Conservation (phyloP, 2,329 filamentous ascomycete genomes). For the Monosporascus cannonballus region DNA sequence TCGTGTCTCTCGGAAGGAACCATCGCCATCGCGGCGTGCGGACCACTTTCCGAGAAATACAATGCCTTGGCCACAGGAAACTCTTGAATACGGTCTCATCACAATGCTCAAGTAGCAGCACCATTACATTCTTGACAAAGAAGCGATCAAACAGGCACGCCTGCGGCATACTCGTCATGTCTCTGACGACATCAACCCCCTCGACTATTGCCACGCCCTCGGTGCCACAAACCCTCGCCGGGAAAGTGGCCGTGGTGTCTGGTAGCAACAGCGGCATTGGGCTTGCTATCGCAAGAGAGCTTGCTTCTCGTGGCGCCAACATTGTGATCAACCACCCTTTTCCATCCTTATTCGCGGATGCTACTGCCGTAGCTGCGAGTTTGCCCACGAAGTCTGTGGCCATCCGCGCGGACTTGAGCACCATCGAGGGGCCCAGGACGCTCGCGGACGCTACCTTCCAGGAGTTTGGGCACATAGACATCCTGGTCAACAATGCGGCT, state of each 20-base stretch:
- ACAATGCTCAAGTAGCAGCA: too few relatives aligned
- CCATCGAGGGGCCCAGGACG: constrained; percentile 26
- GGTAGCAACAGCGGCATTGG: constrained; percentile 40
- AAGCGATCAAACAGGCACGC: too few relatives aligned
- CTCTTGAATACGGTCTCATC: too few relatives aligned
- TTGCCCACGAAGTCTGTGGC: constrained; percentile 21
- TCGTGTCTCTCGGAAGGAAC: too few relatives aligned
- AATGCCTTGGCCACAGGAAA: too few relatives aligned
- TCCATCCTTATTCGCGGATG: constrained; percentile 19
- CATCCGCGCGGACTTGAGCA: constrained; percentile 37
- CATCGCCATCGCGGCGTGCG: too few relatives aligned
- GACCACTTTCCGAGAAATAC: too few relatives aligned
- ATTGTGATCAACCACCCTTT: constrained; percentile 45
- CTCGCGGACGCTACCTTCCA: constrained; percentile 30
- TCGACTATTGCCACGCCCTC: too few relatives aligned
- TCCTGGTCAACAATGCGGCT: constrained; percentile 30
- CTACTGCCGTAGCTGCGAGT: constrained; percentile 20
- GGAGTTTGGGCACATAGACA: constrained; percentile 31
- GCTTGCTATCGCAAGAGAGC: constrained; percentile 35
- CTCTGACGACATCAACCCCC: too few relatives aligned
- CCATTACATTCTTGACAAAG: too few relatives aligned
- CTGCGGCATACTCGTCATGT: too few relatives aligned
- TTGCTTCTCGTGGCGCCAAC: constrained; percentile 38
- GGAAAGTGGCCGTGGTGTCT: constrained; percentile 47
- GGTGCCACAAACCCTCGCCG: constrained; percentile 37